Base-by-base conservation (phyloP, 148 eudicot genomes). In the Rhododendron henanense region DNA sequence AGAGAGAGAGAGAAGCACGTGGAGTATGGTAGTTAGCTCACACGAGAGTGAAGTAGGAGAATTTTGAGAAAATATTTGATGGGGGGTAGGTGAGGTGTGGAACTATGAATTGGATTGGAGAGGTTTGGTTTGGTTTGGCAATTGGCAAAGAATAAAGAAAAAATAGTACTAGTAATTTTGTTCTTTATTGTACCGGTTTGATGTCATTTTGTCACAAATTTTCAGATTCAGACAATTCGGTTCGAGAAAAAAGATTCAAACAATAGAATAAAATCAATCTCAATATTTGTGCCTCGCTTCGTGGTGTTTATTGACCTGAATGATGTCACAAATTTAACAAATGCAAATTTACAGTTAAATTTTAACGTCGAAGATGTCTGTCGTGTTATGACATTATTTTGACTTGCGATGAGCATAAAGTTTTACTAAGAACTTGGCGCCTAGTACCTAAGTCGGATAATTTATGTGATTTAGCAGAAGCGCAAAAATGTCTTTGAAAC, bases 11-110 rank as follows among this genome's bases (percentile, higher is more conserved):
- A 28, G 37, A 16, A 15, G 44, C 85, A 83, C 85, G 85, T 69
- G 85, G 25, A 69, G 44, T 16, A 11, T 39, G 59, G 85, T 83
- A 69, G 85, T 83, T 83, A 31, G 85, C 78, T 69, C 85, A 69
- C 41, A 5, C 6, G 5, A 11, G 33, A 2, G 73, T 14, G 14
- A 3, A 51, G 57, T 51, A 48, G 1, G 0, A 7, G 0, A 16
- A 55, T 18, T 55, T 55, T 55, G 21, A 5, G 0, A 69, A 69
- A 69, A 69, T 67, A 25, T 67, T 10, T 10, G 74, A 10, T 7
- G 10, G 14, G 16, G 28, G 31, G 10, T 61, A 6, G 71, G 71
- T 63, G 31, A 2, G 25, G 25, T 21, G 6, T 57, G 63, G 63
- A 55, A 47, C 11, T 47, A 47, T 47, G 50, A 9, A 47, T 7